Evolutionary conservation across 192 early-diverging fungal species (phyloP), one percentile per base, ranked within the genome.

Genomic region (Coemansia sp.): DNA sequence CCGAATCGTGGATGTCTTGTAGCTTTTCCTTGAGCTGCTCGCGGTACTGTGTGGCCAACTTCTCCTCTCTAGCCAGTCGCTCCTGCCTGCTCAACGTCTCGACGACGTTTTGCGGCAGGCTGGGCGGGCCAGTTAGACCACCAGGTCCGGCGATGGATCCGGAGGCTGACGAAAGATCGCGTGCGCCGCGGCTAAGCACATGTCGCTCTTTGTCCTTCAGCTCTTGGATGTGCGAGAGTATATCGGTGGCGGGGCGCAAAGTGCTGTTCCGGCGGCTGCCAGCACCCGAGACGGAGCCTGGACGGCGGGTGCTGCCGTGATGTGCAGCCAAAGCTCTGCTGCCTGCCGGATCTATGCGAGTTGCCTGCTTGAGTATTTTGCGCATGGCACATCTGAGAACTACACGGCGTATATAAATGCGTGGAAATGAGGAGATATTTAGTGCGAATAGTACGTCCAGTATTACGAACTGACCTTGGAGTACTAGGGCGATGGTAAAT

Each of bases 121-220:
- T 33, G 34, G 31, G 14, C 9, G 53, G 31, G 31, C 31, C 31
- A 10, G 53, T 33, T 31, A 34, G 4, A 3, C 51, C 50, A 3
- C 50, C 6, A 21, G 50, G 50, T 5, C 31, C 31, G n/a, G n/a
- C n/a, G n/a, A n/a, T 4, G 59, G 41, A 40, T n/a, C n/a, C n/a
- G n/a, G n/a, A n/a, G n/a, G 61, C 19, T 35, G 69, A 35, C n/a
- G 31, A 63, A 3, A 46, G 17, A 40, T 73, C 71, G 24, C 67
- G 73, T 7, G 36, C 31, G 14, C 72, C 66, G 24, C 76, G 75
- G 19, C 67, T 54, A 27, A 83, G 73, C 14, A 83, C 69, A 16
- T 83, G 81, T 14, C 64, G 57, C 69, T 83, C 81, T 61, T 78
- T 67, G 29, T 45, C 81, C 67, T 83, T 83, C 17, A 83, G 67